A percentile compares a stretch with the other conserved stretches of the same genome.
Evolutionary conservation across 176 grass and related monocot genomes (phyloP).

Genomic region (Rhynchospora pubera): DNA sequence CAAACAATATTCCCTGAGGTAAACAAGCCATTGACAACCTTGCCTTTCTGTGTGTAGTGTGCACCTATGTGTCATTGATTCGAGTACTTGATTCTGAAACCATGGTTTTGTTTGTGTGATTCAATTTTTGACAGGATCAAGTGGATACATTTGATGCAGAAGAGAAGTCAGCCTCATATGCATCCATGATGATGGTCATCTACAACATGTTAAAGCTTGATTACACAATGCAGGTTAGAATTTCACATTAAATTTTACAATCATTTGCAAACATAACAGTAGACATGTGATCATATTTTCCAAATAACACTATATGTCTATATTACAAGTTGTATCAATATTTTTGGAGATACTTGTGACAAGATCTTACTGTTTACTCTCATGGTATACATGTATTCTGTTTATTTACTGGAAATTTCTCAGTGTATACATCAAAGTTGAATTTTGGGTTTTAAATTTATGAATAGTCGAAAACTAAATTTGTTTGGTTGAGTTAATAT

Average conservation of each 20-base stretch:
- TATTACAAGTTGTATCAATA: neutral
- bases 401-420: neutral
- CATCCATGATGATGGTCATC: slow-evolving; percentile 33
- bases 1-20: neutral
- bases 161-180: slow-evolving; percentile 17
- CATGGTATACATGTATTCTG: too few species aligned
- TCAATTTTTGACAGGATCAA: slow-evolving; percentile 29
- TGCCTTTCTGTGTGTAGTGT: neutral
- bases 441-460: neutral
- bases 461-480: neutral
- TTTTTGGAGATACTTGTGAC: neutral
- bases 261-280: neutral
- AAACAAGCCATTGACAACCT: neutral
- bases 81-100: neutral
- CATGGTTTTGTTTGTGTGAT: slow-evolving; percentile 7
- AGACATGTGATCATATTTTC: neutral
- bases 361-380: neutral
- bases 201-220: slow-evolving; percentile 67
- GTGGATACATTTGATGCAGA: slow-evolving; percentile 15
- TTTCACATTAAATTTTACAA: neutral
- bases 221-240: slow-evolving; percentile 48
- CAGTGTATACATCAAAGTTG: neutral
- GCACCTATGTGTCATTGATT: neutral
- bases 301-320: neutral
- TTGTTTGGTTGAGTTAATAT: too few species aligned